These are phyloP conservation scores for Phytopythium sindhum DNA, from an alignment of 352 stramenopile species.

Conservation along the genomic window DNA sequence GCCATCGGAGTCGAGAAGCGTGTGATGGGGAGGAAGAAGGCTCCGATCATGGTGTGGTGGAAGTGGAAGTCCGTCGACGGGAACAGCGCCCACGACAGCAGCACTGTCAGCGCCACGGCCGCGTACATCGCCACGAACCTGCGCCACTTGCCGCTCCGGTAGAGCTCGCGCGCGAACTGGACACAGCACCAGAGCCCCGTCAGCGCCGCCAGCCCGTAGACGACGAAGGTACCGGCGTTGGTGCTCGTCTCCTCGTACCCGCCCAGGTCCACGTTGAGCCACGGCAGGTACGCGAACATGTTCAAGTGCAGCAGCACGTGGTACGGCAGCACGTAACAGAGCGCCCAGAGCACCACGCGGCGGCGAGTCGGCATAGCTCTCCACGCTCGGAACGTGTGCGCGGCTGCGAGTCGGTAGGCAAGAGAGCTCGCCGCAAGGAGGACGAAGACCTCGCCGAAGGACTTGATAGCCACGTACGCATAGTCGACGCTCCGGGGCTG, in stretches of 20 bases:
- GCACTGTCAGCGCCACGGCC: constrained; percentile 16
- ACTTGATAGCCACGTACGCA: constrained; percentile 34
- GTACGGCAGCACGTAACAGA: constrained; percentile 68
- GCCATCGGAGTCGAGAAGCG: constrained; percentile 54
- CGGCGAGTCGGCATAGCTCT: constrained; percentile 17
- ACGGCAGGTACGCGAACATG: constrained; percentile 64
- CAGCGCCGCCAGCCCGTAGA: constrained; percentile 35
- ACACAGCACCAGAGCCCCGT: constrained; percentile 27
- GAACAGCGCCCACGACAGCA: constrained; percentile 56
- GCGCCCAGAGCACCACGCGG: constrained; percentile 46
- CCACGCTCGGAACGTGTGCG: constrained; percentile 52
- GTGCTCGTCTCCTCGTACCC: constrained; percentile 43
- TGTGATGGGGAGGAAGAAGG: constrained; percentile 66
- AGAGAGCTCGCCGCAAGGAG: constrained; percentile 50
- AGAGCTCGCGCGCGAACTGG: constrained; percentile 44
- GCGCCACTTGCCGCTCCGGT: constrained; percentile 34
- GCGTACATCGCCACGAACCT: constrained; percentile 34
- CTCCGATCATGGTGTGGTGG: constrained; percentile 72
- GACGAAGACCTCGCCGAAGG: constrained; percentile 62
- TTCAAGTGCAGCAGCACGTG: constrained; percentile 76
- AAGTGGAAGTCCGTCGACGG: constrained; percentile 61
- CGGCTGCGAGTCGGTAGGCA: constrained; percentile 33
- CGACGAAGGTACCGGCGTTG: constrained; percentile 62
- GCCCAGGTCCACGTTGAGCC: constrained; percentile 70
- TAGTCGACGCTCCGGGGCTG: constrained; percentile 66